Evolutionary conservation across 192 early-diverging fungal species (phyloP).

Genomic region (Coemansia sp.): DNA sequence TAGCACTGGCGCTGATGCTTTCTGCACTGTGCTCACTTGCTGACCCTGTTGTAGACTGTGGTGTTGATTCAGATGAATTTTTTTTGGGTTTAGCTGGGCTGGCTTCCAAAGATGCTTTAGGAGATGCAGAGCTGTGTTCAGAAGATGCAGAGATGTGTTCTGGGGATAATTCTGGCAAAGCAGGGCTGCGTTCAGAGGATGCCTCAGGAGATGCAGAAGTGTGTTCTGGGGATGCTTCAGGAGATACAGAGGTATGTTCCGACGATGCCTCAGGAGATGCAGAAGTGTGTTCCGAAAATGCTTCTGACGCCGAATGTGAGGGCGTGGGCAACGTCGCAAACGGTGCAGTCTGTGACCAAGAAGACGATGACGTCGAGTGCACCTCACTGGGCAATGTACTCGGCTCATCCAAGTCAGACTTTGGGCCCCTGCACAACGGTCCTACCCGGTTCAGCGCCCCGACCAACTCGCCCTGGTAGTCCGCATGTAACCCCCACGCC

Average conservation of each 20-base stretch:
- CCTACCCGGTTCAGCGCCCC: constrained; percentile 22
- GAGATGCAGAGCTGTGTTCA: background rate
- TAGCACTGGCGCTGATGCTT: background rate
- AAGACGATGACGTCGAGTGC: constrained; percentile 3
- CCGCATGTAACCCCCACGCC: constrained; percentile 56
- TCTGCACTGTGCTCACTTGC: no score
- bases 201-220: background rate
- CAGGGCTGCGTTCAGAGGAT: background rate
- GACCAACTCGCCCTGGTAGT: constrained; percentile 59
- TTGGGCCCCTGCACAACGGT: constrained; percentile 37
- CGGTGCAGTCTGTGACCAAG: constrained; percentile 23
- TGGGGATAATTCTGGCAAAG: background rate
- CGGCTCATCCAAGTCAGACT: constrained; percentile 18
- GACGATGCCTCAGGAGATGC: background rate
- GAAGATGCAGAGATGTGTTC: background rate
- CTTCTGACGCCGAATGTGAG: background rate
- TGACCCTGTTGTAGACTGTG: background rate
- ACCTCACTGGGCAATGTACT: background rate
- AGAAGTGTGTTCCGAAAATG: background rate
- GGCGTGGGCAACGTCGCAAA: constrained; percentile 20
- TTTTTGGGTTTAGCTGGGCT: background rate
- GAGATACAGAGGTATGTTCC: background rate
- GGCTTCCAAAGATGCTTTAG: background rate
- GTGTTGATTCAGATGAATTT: background rate
- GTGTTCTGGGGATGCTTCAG: background rate